Evolutionary conservation across 208 protist genomes (phyloP), one percentile per base, ranked within the genome.

Genomic region (Trypanosomatidae sp.): DNA sequence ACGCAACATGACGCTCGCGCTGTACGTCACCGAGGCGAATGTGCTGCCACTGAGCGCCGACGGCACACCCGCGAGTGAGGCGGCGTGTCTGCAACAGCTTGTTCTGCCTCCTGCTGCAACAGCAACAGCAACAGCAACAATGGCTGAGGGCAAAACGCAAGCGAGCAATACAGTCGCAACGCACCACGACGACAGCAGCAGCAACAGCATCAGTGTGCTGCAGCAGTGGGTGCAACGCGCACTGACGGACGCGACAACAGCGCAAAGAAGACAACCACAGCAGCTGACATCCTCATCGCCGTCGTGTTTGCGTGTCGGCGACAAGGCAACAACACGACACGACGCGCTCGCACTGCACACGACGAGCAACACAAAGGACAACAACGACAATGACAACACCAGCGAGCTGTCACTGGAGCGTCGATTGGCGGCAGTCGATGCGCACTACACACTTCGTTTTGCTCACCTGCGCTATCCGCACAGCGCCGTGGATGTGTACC

Each of bases 361-460:
- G n/a, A n/a, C n/a, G n/a, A n/a, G n/a, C n/a, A n/a, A n/a, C n/a
- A n/a, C n/a, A n/a, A n/a, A n/a, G n/a, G n/a, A n/a, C n/a, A n/a
- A n/a, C n/a, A n/a, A n/a, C n/a, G n/a, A n/a, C n/a, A n/a, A n/a
- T n/a, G n/a, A n/a, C n/a, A n/a, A n/a, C n/a, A n/a, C n/a, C n/a
- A n/a, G n/a, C 2, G 56, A 69, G 18, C 62, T 67, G n/a, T 71
- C 83, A 6, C 65, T 92, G 20, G 77, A 92, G 58, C 67, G 67
- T 43, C 77, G 83, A 0, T 71, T 92, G 25, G 83, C 83, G 8
- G 83, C 83, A 1, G 78, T 92, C 6, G 83, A 92, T 33, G 83
- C 78, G 16, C 82, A 88, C 57, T 86, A 92, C 49, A 74, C 83
- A 2, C 62, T 92, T 6, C 66, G 66, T 23, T 88, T 86, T 51